Base-by-base conservation (phyloP, 2,329 filamentous ascomycete genomes). In the Tetracladium maxilliforme region DNA sequence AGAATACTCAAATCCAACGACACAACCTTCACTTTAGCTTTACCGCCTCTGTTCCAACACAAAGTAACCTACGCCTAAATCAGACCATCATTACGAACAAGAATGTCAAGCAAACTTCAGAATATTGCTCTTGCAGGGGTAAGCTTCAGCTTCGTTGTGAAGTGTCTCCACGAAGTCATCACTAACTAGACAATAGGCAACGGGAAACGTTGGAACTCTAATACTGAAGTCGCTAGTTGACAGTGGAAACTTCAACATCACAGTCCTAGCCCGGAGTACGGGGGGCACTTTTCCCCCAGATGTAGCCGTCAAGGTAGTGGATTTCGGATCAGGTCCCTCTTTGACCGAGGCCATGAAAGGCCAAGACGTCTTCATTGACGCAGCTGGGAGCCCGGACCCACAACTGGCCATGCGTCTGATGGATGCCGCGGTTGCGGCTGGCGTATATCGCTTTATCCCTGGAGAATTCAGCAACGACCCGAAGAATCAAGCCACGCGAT, bases 231-330 rank as follows among this genome's bases (percentile, higher is more conserved):
- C 24, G 4, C 21, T 45, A 12, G 2, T 41, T 12, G 24, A 33
- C 10, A 41, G 40, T 7, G 33, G 32, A 7, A 36, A 36, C 24
- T 46, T 67, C 49, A 54, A 54, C 24, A 43, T 64, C 25, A 59
- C 58, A n/a, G 49, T 65, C 12, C 48, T 70, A 24, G 55, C 56
- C 13, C 59, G 64, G 12, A n/a, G n/a, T n/a, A n/a, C n/a, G n/a
- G n/a, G n/a, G n/a, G n/a, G n/a, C n/a, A 37, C 33, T 1, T 22
- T 39, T 7, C 34, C 39, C 20, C 22, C 45, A 14, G 37, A 33
- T 20, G 38, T 48, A 22, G 44, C 37, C 11, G 34, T 39, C 16
- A 33, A 30, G 7, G 33, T 37, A 26, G 40, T 47, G 14, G 41
- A 49, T 30, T 45, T 38, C 27, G 26, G 42, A 10, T 47, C 45